Evolutionary conservation across 176 grass and related monocot species (phyloP).

Genomic region (Triticum timopheevii): DNA sequence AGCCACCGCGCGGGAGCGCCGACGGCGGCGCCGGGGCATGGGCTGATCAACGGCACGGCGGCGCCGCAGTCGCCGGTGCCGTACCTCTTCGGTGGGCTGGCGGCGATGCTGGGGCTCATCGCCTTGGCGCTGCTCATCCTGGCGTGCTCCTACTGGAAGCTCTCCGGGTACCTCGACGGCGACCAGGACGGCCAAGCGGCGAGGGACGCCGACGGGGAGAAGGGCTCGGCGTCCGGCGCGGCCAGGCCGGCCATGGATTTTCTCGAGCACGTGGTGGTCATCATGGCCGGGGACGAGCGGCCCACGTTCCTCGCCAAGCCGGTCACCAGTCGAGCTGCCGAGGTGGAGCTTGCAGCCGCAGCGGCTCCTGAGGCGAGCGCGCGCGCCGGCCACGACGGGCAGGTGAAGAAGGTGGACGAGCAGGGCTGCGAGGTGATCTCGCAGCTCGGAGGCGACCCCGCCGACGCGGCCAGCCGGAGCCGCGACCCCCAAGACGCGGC

Average conservation of each 20-base stretch:
- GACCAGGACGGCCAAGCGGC: slow-evolving; percentile 8
- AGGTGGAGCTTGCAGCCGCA: slow-evolving; percentile 14
- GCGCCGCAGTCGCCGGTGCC: slow-evolving; percentile 72
- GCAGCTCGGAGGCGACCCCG: background rate
- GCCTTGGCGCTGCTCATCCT: slow-evolving; percentile 90
- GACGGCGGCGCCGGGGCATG: slow-evolving; percentile 14
- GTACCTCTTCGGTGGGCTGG: slow-evolving; percentile 82
- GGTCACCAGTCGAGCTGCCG: slow-evolving; percentile 29
- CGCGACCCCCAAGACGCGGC: background rate
- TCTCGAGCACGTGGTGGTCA: background rate
- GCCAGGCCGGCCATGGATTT: background rate
- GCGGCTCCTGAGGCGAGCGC: too few species aligned
- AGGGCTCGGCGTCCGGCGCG: slow-evolving; percentile 14
- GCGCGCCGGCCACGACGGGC: background rate
- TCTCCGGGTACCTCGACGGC: slow-evolving; percentile 64
- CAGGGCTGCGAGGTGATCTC: background rate
- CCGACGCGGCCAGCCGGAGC: too few species aligned
- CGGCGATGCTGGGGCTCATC: slow-evolving; percentile 84
- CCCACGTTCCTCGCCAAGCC: slow-evolving; percentile 65
- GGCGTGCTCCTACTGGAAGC: slow-evolving; percentile 92
- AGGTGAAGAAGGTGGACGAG: background rate
- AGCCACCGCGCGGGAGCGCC: slow-evolving; percentile 22
- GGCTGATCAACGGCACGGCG: slow-evolving; percentile 29
- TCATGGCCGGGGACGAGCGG: slow-evolving; percentile 81
- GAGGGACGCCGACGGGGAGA: slow-evolving; percentile 15